Base-by-base conservation (phyloP, 306 rosid species). In the Fragaria ananassa region DNA sequence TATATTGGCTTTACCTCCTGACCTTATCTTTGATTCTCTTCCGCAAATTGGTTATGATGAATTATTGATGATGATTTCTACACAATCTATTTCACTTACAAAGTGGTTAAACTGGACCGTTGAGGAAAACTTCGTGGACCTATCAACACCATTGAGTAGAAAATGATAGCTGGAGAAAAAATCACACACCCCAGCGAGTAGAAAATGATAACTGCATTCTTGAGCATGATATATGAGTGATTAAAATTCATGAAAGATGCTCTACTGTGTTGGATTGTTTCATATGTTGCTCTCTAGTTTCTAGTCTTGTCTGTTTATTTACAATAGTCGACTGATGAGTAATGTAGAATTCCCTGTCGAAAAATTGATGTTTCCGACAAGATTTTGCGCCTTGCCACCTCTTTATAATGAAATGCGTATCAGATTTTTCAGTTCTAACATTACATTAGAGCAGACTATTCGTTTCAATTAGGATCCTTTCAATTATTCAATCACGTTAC, bases 51-150 rank as follows among this genome's bases (percentile, higher is more conserved):
- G 54, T 18, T 74, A 65, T 65, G 49, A 65, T 65, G 27, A 65
- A 60, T 25, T 25, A 25, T 61, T 60, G 66, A 60, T 27, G 18
- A 61, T 13, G 18, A 61, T 61, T 61, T 61, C 41, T 61, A 6
- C 2, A 29, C 66, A 27, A 2, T 13, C 15, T 61, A 27, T 6
- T 61, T 61, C 39, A 27, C 11, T 61, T 39, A 31, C n/a, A 31
- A 66, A 39, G 71, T 80, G 56, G 13, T 39, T 51, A 74, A 77
- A 34, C 51, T 61, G 17, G 44, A 68, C 67, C 74, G 42, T 53
- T 41, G 63, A 57, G 69, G 49, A 65, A 58, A 18, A 23, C 35
- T 27, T 8, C 8, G 77, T 50, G 57, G 57, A 44, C 56, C 60
- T 62, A 50, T 27, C 46, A 23, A 9, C 2, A 5, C 8, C 44